phyloP scores from a whole-genome alignment of 2,329 filamentous ascomycete genomes.

The Aspergillus costaricaensis region DNA sequence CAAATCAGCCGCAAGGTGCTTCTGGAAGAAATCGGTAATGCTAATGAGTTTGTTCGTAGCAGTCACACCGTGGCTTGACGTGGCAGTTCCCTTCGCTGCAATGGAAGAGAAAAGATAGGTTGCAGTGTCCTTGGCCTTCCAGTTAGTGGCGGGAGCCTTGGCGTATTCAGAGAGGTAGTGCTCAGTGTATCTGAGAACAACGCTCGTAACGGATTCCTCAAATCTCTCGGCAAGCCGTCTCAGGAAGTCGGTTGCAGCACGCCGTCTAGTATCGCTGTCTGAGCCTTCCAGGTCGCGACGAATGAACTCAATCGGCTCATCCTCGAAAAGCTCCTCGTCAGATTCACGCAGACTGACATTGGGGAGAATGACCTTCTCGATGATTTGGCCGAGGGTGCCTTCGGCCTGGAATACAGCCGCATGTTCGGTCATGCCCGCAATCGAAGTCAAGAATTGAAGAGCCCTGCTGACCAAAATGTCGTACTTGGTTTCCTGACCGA shows the following conservation, averaged over 20 bases:
- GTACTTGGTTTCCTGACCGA: slow-evolving; percentile 86
- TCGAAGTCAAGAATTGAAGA: slow-evolving; percentile 88
- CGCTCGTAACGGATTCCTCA: slow-evolving; percentile 77
- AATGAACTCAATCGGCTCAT: slow-evolving; percentile 98
- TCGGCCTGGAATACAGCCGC: slow-evolving; percentile 83
- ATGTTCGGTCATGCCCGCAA: slow-evolving; percentile 76
- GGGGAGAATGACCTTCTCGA: slow-evolving; percentile 93
- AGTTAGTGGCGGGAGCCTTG: slow-evolving; percentile 69
- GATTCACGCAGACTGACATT: slow-evolving; percentile 91
- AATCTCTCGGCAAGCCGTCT: slow-evolving; percentile 87
- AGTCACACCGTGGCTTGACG: slow-evolving; percentile 84
- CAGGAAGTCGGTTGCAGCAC: slow-evolving; percentile 93
- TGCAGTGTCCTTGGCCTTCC: slow-evolving; percentile 98
- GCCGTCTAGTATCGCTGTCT: slow-evolving; percentile 87
- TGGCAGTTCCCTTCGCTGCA: slow-evolving; percentile 86
- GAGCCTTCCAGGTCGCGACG: slow-evolving; percentile 92
- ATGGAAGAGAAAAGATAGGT: slow-evolving; percentile 94
- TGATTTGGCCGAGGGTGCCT: slow-evolving; percentile 76
- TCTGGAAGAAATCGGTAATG: slow-evolving; percentile 93
- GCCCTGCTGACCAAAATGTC: slow-evolving; percentile 93
- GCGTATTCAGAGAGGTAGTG: slow-evolving; percentile 77
- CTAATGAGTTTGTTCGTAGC: slow-evolving; percentile 85
- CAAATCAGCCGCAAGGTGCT: slow-evolving; percentile 86
- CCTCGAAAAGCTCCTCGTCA: slow-evolving; percentile 93
- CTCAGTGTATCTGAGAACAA: slow-evolving; percentile 84